Evolutionary conservation across 441 rosid genomes (phyloP).

Genomic region (Pelargonium myrrhifolium): DNA sequence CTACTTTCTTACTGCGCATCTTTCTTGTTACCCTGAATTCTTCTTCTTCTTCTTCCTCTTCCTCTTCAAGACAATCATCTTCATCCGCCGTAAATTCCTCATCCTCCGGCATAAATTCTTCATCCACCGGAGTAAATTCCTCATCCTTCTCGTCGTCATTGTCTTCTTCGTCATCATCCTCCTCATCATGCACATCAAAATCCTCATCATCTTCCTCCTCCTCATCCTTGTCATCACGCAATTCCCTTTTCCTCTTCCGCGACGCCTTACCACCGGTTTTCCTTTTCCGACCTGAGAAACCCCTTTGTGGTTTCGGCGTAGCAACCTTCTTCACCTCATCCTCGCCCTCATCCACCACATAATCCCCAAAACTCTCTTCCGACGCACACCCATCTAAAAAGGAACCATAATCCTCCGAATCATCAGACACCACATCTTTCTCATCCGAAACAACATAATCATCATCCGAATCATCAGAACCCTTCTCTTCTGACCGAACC

Average conservation of each 20-base stretch:
- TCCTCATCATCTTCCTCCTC: slow-evolving; percentile 29
- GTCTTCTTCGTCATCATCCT: slow-evolving; percentile 33
- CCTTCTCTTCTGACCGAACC: slow-evolving; percentile 43
- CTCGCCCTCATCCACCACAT: slow-evolving; percentile 35
- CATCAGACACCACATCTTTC: slow-evolving; percentile 55
- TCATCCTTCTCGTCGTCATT: slow-evolving; percentile 45
- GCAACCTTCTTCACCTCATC: slow-evolving; percentile 32
- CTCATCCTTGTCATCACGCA: slow-evolving; percentile 31
- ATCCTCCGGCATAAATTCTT: slow-evolving; percentile 4
- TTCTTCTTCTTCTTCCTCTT: slow-evolving; percentile 54
- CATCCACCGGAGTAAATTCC: slow-evolving; percentile 45
- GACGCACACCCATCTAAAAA: slow-evolving; percentile 50
- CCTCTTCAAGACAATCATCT: slow-evolving; percentile 66
- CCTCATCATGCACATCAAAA: slow-evolving; percentile 32
- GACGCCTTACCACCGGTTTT: slow-evolving; percentile 28
- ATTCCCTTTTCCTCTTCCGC: slow-evolving; percentile 45
- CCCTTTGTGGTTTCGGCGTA: slow-evolving; percentile 29
- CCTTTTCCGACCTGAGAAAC: slow-evolving; percentile 30
- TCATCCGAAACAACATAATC: slow-evolving; percentile 82
- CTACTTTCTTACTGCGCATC: slow-evolving; percentile 26
- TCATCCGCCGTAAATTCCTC: slow-evolving; percentile 23
- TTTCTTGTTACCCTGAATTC: slow-evolving; percentile 33
- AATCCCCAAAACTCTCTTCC: slow-evolving; percentile 42
- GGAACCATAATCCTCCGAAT: slow-evolving; percentile 43
- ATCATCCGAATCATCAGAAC: slow-evolving; percentile 90